These are phyloP conservation scores for Lactarius tabidus DNA, from an alignment of 768 basidiomycete genomes.

Conservation along the genomic window DNA sequence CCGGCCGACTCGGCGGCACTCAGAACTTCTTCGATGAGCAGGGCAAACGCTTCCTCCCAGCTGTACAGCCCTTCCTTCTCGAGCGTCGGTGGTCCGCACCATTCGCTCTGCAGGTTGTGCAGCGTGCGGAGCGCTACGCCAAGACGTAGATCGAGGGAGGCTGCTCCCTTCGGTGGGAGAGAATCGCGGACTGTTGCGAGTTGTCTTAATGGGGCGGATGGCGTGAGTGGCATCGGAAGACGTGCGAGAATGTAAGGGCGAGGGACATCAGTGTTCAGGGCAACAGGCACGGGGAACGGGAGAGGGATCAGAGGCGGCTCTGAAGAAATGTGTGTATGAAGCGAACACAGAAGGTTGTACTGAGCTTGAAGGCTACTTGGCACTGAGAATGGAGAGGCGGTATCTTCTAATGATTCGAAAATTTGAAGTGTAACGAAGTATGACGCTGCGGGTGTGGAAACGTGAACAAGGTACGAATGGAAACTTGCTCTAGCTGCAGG, in stretches of 20 bases:
- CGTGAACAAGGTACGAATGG: conserved; percentile 8
- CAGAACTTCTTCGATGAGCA: conserved; percentile 54
- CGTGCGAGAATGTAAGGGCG: conserved; percentile 49
- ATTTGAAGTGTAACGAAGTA: conserved; percentile 18
- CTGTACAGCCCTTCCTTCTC: conserved; percentile 43
- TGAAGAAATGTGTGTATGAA: conserved; percentile 42
- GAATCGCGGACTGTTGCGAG: conserved; percentile 37
- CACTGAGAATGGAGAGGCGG: conserved; percentile 15
- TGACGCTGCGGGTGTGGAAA: not conserved
- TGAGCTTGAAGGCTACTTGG: conserved; percentile 29
- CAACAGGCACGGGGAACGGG: conserved; percentile 42
- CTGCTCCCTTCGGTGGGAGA: conserved; percentile 33
- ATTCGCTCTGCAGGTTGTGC: conserved; percentile 74
- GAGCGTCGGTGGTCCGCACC: conserved; percentile 55
- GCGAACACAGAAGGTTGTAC: conserved; percentile 27
- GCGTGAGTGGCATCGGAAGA: not conserved
- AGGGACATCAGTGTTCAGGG: conserved; percentile 42
- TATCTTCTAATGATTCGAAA: not conserved
- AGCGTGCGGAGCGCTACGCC: conserved; percentile 58
- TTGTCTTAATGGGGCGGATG: conserved; percentile 30
- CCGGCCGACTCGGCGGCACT: conserved; percentile 37
- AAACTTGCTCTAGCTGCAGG: conserved; percentile 6
- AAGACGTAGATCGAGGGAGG: conserved; percentile 54
- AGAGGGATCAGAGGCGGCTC: conserved; percentile 34
- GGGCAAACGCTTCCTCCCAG: conserved; percentile 74